These are phyloP conservation scores for Amyloporia xantha DNA, from an alignment of 768 basidiomycete species.

Conservation along the genomic window DNA sequence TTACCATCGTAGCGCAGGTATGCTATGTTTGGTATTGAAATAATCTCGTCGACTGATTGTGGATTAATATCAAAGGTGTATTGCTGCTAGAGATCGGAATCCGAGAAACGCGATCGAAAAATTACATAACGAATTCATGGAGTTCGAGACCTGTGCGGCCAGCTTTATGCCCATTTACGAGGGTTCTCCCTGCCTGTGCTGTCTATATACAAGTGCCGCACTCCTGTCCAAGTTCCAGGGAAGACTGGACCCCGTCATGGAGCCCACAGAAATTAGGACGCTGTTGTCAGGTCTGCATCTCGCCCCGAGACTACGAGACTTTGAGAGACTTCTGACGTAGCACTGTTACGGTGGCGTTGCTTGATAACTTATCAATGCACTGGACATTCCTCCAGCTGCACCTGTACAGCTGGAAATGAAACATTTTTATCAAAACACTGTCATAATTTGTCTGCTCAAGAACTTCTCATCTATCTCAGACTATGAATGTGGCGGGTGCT, in stretches of 20 bases:
- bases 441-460: no score
- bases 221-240: slow-evolving; percentile 87
- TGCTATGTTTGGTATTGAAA: slow-evolving; percentile 16
- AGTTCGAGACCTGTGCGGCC: slow-evolving; percentile 92
- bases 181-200: slow-evolving; percentile 74
- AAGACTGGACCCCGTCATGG: slow-evolving; percentile 64
- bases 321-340: not conserved
- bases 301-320: slow-evolving; percentile 36
- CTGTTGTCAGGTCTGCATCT: slow-evolving; percentile 67
- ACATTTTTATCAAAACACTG: no score
- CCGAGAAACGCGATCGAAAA: slow-evolving; percentile 91
- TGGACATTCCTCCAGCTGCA: slow-evolving; percentile 12
- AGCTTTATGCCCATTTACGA: slow-evolving; percentile 91
- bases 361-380: not conserved
- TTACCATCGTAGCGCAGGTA: slow-evolving; percentile 77
- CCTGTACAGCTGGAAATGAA: slow-evolving; percentile 12
- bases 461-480: no score
- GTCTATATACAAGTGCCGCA: slow-evolving; percentile 85
- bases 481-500: no score
- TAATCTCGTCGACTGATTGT: not conserved
- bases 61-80: slow-evolving; percentile 52
- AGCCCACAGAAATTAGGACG: slow-evolving; percentile 76
- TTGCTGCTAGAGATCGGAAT: slow-evolving; percentile 90
- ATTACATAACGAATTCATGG: slow-evolving; percentile 87
- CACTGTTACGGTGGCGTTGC: not conserved